phyloP scores from a whole-genome alignment of 352 stramenopile species.

The Phytophthora brassicae region DNA sequence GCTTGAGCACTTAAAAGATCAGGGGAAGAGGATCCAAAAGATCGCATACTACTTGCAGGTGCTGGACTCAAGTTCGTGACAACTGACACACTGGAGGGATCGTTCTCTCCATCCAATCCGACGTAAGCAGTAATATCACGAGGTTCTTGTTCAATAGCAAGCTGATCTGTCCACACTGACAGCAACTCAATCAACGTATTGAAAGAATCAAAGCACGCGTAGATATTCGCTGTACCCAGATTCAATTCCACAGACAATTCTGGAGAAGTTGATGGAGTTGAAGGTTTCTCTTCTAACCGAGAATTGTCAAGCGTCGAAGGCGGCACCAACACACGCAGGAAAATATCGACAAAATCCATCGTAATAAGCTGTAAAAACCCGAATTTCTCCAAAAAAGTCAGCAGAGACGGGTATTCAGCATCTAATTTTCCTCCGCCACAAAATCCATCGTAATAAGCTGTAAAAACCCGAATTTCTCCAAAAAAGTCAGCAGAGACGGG shows the following conservation, averaged over 20 bases:
- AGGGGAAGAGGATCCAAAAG: constrained; percentile 22
- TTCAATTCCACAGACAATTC: constrained; percentile 84
- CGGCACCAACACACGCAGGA: constrained; percentile 68
- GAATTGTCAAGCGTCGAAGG: constrained; percentile 27
- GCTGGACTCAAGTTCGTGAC: constrained; percentile 68
- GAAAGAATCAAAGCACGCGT: constrained; percentile 90
- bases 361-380: constrained; percentile 85
- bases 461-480: constrained; percentile 82
- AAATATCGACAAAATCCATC: constrained; percentile 85
- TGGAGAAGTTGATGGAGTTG: constrained; percentile 43
- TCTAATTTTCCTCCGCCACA: too few relatives aligned
- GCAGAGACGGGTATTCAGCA: constrained; percentile 64
- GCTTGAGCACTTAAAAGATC: constrained; percentile 13
- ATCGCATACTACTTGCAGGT: constrained; percentile 22
- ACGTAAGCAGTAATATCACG: constrained; percentile 79
- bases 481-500: constrained; percentile 55
- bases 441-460: constrained; percentile 87
- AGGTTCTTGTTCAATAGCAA: constrained; percentile 64
- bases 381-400: constrained; percentile 81
- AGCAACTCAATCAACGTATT: constrained; percentile 81
- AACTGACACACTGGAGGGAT: constrained; percentile 66
- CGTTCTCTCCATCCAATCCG: constrained; percentile 59
- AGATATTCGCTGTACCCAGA: constrained; percentile 85
- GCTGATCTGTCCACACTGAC: constrained; percentile 68
- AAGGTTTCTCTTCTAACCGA: constrained; percentile 36